Conservation (phyloP, 108 stramenopile species). For the Epithemia pelagica region DNA sequence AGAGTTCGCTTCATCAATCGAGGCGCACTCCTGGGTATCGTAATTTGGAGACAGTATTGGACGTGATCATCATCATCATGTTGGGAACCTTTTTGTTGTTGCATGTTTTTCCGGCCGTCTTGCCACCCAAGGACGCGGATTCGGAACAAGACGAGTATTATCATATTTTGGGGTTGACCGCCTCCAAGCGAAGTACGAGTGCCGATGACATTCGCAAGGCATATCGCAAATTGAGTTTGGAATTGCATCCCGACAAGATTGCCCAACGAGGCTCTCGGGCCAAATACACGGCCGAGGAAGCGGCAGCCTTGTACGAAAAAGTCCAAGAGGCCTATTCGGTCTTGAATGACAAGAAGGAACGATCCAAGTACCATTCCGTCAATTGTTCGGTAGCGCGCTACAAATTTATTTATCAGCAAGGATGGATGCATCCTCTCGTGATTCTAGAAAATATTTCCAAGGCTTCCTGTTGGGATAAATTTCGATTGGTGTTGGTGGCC, state of each 20-base stretch:
- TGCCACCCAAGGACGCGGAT: conserved; percentile 45
- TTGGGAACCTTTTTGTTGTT: conserved; percentile 22
- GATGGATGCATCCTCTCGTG: conserved; percentile 39
- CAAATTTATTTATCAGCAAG: conserved; percentile 32
- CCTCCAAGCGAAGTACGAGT: conserved; percentile 23
- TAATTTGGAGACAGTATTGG: no score
- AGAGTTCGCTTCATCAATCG: no score
- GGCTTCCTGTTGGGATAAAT: conserved; percentile 39
- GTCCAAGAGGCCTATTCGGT: conserved; percentile 74
- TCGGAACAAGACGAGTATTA: conserved; percentile 45
- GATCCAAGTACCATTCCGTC: conserved; percentile 42
- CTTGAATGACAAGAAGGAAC: conserved; percentile 47
- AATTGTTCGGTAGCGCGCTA: conserved; percentile 23
- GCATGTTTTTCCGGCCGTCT: conserved; percentile 47
- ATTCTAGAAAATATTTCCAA: conserved; percentile 58
- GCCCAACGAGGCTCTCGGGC: conserved; percentile 57
- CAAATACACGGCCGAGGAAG: conserved; percentile 44
- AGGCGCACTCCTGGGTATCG: no score
- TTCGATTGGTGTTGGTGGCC: conserved; percentile 49
- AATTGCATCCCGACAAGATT: conserved; percentile 77
- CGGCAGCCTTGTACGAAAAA: conserved; percentile 51
- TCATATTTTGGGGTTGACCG: conserved; percentile 43
- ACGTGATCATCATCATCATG: no score
- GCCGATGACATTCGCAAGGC: conserved; percentile 73
- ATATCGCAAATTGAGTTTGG: conserved; percentile 60